Evolutionary conservation across 2,329 filamentous ascomycete species (phyloP), one percentile per base, ranked within the genome.

Genomic region (Fragosphaeria purpurea): DNA sequence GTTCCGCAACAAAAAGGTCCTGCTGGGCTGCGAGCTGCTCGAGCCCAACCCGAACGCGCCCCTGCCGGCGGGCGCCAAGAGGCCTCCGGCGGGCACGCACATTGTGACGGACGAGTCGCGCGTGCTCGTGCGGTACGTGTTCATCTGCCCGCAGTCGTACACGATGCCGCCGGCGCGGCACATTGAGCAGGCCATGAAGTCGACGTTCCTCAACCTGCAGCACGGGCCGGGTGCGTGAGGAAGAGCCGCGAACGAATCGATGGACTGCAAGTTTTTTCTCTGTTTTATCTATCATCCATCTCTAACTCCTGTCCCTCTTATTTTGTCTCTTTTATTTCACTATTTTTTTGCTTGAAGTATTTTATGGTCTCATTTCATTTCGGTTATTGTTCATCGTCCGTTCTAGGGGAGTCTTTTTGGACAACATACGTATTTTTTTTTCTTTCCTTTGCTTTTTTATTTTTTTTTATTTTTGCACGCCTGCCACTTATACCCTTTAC

Each of bases 61-160:
- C 12, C 32, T 40, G 42, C 46, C 51, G 8, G 10, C 30, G 10
- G 38, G 41, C 12, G 22, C 39, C 31, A 40, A 39, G n/a, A 38
- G 13, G 34, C 46, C 46, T 6, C 51, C 51, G 3, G 11, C 46
- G 1, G 50, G 50, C 5, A 54, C 47, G 13, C 55, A 58, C 41
- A 48, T 52, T 32, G 52, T 57, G 9, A 47, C 48, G 3, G 55
- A 56, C 35, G 54, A 55, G 48, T 50, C 45, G 38, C 45, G 55
- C 32, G 52, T 60, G 22, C 49, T 55, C 7, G 55, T 61, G 33
- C 50, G 59, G n/a, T 61, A 61, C 46, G 53, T 61, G 4, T 57
- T 61, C 30, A 43, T 61, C 32, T 58, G 55, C 33, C 55, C 58
- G 6, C 32, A 32, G n/a, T 46, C 37, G 4, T 60, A 54, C 44